Evolutionary conservation across 768 basidiomycete genomes (phyloP), one percentile per base, ranked within the genome.

Genomic region (Exsudoporus frostii): DNA sequence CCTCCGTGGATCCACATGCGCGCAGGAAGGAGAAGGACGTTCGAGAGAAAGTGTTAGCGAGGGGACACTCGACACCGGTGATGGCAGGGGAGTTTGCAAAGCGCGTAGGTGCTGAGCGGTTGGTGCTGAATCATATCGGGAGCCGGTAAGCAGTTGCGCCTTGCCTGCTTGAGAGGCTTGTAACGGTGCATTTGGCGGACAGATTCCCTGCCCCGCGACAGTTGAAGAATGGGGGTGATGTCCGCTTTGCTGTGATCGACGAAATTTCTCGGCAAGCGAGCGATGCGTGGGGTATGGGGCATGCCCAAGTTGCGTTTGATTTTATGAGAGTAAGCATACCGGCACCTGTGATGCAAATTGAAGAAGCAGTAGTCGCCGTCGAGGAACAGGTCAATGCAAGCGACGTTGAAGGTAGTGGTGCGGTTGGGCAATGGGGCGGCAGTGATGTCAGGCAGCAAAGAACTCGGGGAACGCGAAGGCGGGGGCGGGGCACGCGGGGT

Each of bases 51-150:
- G 78, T 82, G 0, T 70, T 83, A n/a, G 73, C 74, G 25, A 77
- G 84, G 43, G 91, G 92, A 0, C 92, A 94, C 64, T 92, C 90
- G 14, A 84, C 85, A 0, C 86, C 91, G 4, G 74, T 72, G 32
- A 88, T 87, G 81, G 92, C 90, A 2, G 92, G 91, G 8, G 71
- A 65, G 15, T 92, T 92, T 63, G 90, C 91, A 6, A 81, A 76
- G 51, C 64, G 58, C 3, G 75, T 87, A 45, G 74, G 77, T 1
- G 88, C 90, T 20, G 68, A 79, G 63, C 72, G 74, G 41, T 71
- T 93, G 7, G 79, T 88, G 20, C 65, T 94, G 44, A 93, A 94
- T 65, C 92, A 93, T 65, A 83, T 93, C 30, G 83, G 88, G 54
- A 73, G 76, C 48, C 77, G 85, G 87, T 90, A 54, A 55, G 76